Base-by-base conservation (phyloP, 2,329 filamentous ascomycete genomes). In the Myotisia sp. region DNA sequence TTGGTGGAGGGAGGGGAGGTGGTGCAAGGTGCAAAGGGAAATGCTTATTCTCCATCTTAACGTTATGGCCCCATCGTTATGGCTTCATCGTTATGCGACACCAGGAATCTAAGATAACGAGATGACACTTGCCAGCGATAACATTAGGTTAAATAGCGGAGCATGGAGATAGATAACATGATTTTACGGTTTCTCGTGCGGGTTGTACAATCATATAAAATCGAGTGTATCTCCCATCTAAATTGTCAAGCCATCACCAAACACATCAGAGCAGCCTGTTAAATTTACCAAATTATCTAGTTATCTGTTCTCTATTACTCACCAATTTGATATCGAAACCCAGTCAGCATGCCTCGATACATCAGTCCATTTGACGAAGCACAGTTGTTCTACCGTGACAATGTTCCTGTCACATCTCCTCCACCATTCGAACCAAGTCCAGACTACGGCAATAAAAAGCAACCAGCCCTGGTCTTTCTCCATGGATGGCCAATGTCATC, bases 401-500 rank as follows among this genome's bases (percentile, higher is more conserved):
- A 51, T 35, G 34, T 27, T n/a, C 48, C 49, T 10, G 33, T 41
- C 30, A 31, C 35, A n/a, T 29, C 36, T 3, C 41, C 45, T 14
- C 28, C 37, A 9, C 29, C 45, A 13, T 39, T 29, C 29, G 14
- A 26, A 14, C 17, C 33, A 8, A 36, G 39, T 21, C 28, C 30
- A 17, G 32, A 43, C 20, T 22, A 45, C 19, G 26, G 19, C 18
- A 19, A 18, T n/a, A 38, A 39, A 23, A 24, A 32, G 9, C 34
- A 42, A 10, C 45, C 41, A 3, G 33, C 43, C 8, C 36, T 52
- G 3, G 43, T 52, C 24, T 52, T 51, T 39, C 47, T 52, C 26
- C 48, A 52, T 29, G 48, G 49, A 13, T 53, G 50, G 50, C 50
- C 50, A n/a, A 47, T 50, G 39, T 48, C 46, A 13, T 45, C 47